Evolutionary conservation across 1,284 basidiomycete species (phyloP).

Genomic region (Kwoniella shivajii): DNA sequence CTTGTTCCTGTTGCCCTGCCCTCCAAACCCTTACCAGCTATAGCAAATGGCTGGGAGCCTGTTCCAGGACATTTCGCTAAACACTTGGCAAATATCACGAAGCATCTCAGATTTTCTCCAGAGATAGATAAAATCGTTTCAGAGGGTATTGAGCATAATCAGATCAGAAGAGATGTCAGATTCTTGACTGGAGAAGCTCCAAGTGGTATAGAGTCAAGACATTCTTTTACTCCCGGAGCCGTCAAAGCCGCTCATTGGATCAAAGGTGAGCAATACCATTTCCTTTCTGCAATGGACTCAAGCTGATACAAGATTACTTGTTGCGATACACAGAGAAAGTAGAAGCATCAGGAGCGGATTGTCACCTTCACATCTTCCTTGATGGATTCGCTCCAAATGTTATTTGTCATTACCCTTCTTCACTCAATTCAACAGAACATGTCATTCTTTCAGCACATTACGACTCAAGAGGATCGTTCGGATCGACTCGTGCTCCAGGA

Average conservation of each 20-base stretch:
- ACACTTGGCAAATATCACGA: slow-evolving; percentile 48
- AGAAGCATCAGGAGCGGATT: slow-evolving; percentile 71
- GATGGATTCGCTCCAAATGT: slow-evolving; percentile 78
- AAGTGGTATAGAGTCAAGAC: slow-evolving; percentile 65
- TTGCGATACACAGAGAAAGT: slow-evolving; percentile 53
- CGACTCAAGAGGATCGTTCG: slow-evolving; percentile 83
- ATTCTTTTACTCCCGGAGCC: slow-evolving; percentile 74
- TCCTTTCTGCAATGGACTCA: no score
- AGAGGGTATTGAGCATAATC: slow-evolving; percentile 61
- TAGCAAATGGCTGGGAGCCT: slow-evolving; percentile 26
- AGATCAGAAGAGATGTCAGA: slow-evolving; percentile 69
- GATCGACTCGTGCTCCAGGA: slow-evolving; percentile 69
- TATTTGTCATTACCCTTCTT: slow-evolving; percentile 61
- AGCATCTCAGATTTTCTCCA: slow-evolving; percentile 42
- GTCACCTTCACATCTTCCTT: slow-evolving; percentile 67
- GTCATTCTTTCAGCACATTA: slow-evolving; percentile 77
- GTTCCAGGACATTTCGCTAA: slow-evolving; percentile 40
- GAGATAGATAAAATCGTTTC: slow-evolving; percentile 55
- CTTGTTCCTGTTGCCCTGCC: slow-evolving; percentile 52
- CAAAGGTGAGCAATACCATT: slow-evolving; percentile 55
- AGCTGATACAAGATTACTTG: neutral
- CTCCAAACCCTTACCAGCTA: slow-evolving; percentile 11
- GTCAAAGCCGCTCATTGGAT: slow-evolving; percentile 73
- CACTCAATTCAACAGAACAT: slow-evolving; percentile 54
- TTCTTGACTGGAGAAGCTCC: slow-evolving; percentile 80